Base-by-base conservation (phyloP, 177 flowering plant genomes). In the Vitis hybrid region DNA sequence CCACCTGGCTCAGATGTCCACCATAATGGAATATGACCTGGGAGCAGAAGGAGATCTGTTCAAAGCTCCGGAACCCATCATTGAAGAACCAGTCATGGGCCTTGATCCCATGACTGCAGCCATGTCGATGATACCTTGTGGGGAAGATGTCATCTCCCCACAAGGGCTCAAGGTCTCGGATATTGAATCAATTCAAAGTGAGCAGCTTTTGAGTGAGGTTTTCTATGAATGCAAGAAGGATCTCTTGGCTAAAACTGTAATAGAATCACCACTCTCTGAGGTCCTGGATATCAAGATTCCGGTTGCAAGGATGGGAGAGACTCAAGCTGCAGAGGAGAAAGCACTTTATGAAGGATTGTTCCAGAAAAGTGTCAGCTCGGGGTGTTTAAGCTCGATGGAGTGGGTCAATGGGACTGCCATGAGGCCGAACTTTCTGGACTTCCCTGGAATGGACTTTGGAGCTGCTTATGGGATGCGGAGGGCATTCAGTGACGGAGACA, bases 31-130 rank as follows among this genome's bases (percentile, higher is more conserved):
- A 23, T 96, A 92, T 80, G 97, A 94, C 72, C 71, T 91, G 71
- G 97, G 97, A 67, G 96, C 81, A 66, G 97, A 89, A 86, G 95
- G 97, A n/a, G 98, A 96, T 80, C 84, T 96, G 2, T 96, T 96
- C 79, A 91, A 87, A 81, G 99, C 97, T 63, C 98, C 99, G 6
- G 90, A 86, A 64, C 84, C 93, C 2, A 81, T 92, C 64, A 81
- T 93, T 51, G 94, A 92, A 82, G 92, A 93, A 71, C 85, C 90
- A 64, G 8, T 80, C 9, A 66, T 77, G 65, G 72, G 75, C 64
- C 74, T 86, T 65, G 94, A 93, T 83, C 89, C 94, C 52, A 72
- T 91, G 79, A 65, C 84, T 23, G 85, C 88, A 39, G 87, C 92
- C 66, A 85, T 92, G 65, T 86, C 98, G 14, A 85, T 95, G 89